Base-by-base conservation (phyloP, 371 early-diverging fungal species). In the Lichtheimia corymbifera region DNA sequence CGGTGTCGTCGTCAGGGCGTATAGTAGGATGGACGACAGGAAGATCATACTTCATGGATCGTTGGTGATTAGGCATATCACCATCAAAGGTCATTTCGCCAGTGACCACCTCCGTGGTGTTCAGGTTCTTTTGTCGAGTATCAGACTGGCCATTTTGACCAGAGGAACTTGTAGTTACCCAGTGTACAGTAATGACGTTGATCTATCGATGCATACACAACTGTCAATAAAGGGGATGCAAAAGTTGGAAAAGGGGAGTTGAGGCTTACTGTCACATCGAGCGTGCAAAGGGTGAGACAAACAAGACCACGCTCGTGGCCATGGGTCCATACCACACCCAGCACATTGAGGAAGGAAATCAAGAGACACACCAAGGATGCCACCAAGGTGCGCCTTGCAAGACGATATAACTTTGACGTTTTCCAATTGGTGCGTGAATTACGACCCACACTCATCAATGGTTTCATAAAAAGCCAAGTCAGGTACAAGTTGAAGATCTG, bases 131-230 rank as follows among this genome's bases (percentile, higher is more conserved):
- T n/a, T 58, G 55, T 6, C 57, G 30, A 12, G 59, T 59, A 17
- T 54, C 54, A 17, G 54, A 40, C 17, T 53, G 52, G 18, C 54
- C 59, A 53, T 61, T 42, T 27, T 50, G 41, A n/a, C 52, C 43
- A 22, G 47, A 17, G 9, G 40, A 35, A 24, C 58, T 59, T 14
- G 56, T 53, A 14, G 66, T 66, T 13, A 84, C 84, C 85, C 85
- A 84, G 57, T 85, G 80, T 17, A 85, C 77, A n/a, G 80, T 72
- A 41, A 82, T 68, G 13, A 82, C 83, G 35, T 85, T 85, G 28
- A 82, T 67, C 79, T 79, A 62, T 20, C 20, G 2, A 18, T 24
- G 15, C 15, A 20, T 51, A 40, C 14, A 40, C 14, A 18, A 14
- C 2, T 52, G 47, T 56, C 35, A 40, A 20, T 28, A 60, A 58